phyloP scores from a whole-genome alignment of 306 rosid genomes.

The Begonia masoniana region DNA sequence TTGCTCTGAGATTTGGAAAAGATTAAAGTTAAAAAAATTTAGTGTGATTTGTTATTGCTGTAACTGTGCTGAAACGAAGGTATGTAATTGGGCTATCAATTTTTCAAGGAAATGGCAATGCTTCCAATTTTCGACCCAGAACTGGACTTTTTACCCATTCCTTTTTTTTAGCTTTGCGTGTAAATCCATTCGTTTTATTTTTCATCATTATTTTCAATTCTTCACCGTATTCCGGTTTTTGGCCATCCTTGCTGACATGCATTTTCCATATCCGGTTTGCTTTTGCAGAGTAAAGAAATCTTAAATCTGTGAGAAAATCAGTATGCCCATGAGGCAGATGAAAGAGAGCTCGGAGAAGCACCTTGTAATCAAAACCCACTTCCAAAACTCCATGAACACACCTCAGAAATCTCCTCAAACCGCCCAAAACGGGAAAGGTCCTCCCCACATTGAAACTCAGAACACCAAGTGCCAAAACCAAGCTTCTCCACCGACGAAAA shows the following conservation, averaged over 20 bases:
- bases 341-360: constrained; percentile 91
- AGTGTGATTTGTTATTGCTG: constrained; percentile 1
- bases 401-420: constrained; percentile 48
- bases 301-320: constrained; percentile 21
- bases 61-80: constrained; percentile 22
- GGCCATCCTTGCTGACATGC: constrained; percentile 27
- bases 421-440: constrained; percentile 71
- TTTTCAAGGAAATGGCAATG: constrained; percentile 39
- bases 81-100: constrained; percentile 21
- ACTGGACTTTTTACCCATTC: constrained; percentile 13
- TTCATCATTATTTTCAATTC: constrained; percentile 25
- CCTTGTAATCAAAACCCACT: constrained; percentile 76
- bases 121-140: constrained; percentile 27
- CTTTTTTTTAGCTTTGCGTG: constrained; percentile 18
- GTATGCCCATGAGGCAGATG: constrained; percentile 92
- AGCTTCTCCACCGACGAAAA: constrained; percentile 46
- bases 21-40: background rate
- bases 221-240: constrained; percentile 12
- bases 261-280: constrained; percentile 22
- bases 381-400: constrained; percentile 58
- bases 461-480: constrained; percentile 35
- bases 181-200: constrained; percentile 17
- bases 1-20: background rate
- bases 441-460: constrained; percentile 41
- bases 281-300: constrained; percentile 21